Evolutionary conservation across 352 stramenopile genomes (phyloP), one percentile per base, ranked within the genome.

Genomic region (Globisporangium recalcitrans): DNA sequence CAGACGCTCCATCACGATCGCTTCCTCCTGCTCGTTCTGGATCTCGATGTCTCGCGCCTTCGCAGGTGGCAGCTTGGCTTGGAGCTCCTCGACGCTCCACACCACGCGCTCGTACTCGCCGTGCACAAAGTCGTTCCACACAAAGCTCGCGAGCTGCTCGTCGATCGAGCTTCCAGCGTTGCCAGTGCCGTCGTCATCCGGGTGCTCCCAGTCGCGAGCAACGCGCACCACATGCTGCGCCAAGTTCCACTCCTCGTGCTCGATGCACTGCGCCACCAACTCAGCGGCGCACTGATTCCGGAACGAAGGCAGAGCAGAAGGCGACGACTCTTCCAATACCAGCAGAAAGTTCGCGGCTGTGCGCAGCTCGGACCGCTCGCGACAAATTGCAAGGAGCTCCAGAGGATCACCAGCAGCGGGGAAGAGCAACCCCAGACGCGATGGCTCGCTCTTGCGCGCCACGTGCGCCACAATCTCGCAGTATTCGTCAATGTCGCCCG

Each of bases 391-490:
- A 1, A 95, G 71, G 24, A 95, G 67, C 34, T 87, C 71, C 34
- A 87, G 64, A 2, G 86, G 83, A 31, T 95, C 86, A 0, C 86
- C 86, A 0, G 76, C 83, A 3, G 73, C 49, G 0, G 81, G 82
- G 40, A 95, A 95, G 49, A 95, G 60, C 49, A 89, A 5, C 55
- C 78, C 74, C 11, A 92, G 66, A 1, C 86, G 78, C 29, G 85
- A 92, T 5, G 83, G 86, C 55, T 95, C 86, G 60, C 83, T 91
- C 67, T 95, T 95, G 26, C 83, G 82, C 29, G 83, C 85, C 3
- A 95, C 83, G 51, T 95, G 77, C 1, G 85, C 85, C 8, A 95
- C 78, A 38, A 95, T 90, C 62, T 93, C 85, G 31, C 85, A 93
- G 59, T 92, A 95, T 64, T 90, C 83, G 24, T 85, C 82, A 38